Base-by-base conservation (phyloP, 345 rosid genomes). In the Eucalyptus polyanthemos region DNA sequence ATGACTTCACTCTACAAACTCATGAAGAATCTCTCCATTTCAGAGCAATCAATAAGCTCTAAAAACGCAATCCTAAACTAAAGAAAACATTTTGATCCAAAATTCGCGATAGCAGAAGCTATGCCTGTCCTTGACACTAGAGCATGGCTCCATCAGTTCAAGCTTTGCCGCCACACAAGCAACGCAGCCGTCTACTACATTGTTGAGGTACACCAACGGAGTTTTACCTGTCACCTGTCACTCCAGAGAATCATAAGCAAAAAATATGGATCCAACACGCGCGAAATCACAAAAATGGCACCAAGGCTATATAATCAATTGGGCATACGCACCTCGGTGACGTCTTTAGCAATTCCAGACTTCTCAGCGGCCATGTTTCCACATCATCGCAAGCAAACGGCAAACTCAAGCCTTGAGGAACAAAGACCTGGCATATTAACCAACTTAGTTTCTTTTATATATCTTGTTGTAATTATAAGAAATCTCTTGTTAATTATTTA, bases 111-210 rank as follows among this genome's bases (percentile, higher is more conserved):
- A 37, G 40, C 65, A 12, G 34, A 6, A 80, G 22, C 53, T 13
- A 24, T 51, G 95, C 97, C 99, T 94, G 93, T 97, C 99, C 89
- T 97, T 96, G 88, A 95, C 95, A 86, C 97, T 96, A 4, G 93
- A 97, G 72, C 96, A 93, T 1, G 99, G 99, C 87, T 95, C 97
- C 95, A 94, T 96, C 89, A 88, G 91, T 92, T 96, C 97, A 25
- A 97, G 97, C 92, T 95, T 97, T 81, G 97, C 97, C 89, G 98
- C 97, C 58, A 97, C 90, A 50, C 97, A 93, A 45, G 91, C 98
- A 89, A 93, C 96, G 90, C 96, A 97, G 29, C 97, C 98, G 86
- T 97, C 96, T 87, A 93, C 93, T 5, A 97, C 90, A 44, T 90
- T 95, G 90, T 97, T 95, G 90, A 97, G 94, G 91, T 93, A 97